A percentile compares a stretch with the other conserved stretches of the same genome.
These are phyloP conservation scores for Aleurites moluccanus DNA, from an alignment of 441 rosid genomes.

Conservation along the genomic window DNA sequence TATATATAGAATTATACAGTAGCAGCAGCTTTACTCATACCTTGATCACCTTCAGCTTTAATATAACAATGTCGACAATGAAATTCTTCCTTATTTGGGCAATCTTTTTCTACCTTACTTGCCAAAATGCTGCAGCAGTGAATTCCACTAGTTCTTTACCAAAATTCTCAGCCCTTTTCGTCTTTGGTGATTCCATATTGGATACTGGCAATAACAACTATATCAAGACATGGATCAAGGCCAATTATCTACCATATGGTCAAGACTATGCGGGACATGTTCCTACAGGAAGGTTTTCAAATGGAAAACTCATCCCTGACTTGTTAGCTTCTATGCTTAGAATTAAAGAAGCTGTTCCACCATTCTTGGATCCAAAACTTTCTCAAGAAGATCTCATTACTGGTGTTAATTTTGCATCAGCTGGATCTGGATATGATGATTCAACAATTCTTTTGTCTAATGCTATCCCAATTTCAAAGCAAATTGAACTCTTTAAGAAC, in stretches of 20 bases:
- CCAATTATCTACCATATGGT: constrained; percentile 50
- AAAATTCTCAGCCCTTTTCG: constrained; percentile 40
- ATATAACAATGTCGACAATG: neutral
- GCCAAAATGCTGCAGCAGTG: neutral
- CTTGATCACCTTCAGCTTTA: no score
- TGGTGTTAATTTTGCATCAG: constrained; percentile 66
- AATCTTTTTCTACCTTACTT: neutral
- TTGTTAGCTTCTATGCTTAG: constrained; percentile 37
- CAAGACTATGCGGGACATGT: constrained; percentile 39
- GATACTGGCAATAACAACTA: constrained; percentile 62
- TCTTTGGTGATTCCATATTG: constrained; percentile 62
- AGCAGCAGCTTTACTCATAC: no score
- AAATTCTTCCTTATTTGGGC: neutral
- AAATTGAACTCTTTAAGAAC: constrained; percentile 37
- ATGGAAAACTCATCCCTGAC: constrained; percentile 59
- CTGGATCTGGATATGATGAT: constrained; percentile 56
- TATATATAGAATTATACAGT: no score
- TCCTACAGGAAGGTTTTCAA: constrained; percentile 59
- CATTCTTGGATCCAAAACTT: constrained; percentile 53
- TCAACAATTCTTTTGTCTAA: constrained; percentile 30
- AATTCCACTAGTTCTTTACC: neutral
- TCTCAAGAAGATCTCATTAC: constrained; percentile 35
- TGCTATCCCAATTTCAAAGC: constrained; percentile 37
- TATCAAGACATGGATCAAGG: constrained; percentile 35
- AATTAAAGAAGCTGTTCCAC: constrained; percentile 51